These are phyloP conservation scores for Populus trichocarpa DNA, from an alignment of 441 rosid species.

Conservation along the genomic window DNA sequence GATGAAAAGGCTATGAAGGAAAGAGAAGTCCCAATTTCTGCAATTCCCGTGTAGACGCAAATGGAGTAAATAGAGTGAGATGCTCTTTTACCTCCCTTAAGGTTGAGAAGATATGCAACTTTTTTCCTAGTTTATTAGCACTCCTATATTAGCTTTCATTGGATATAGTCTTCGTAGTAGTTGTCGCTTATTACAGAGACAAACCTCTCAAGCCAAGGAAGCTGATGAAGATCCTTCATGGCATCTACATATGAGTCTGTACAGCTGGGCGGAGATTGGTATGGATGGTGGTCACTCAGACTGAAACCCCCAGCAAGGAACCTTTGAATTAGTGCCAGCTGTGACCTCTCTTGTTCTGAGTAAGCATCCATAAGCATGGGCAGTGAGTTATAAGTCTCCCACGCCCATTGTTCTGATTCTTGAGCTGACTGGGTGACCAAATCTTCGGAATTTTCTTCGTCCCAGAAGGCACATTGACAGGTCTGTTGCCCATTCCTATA, in stretches of 20 bases:
- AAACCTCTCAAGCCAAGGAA: slow-evolving; percentile 98
- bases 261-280: slow-evolving; percentile 87
- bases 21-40: slow-evolving; percentile 12
- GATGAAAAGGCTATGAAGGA: slow-evolving; percentile 11
- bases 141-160: slow-evolving; percentile 29
- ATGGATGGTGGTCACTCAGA: slow-evolving; percentile 74
- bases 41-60: slow-evolving; percentile 12
- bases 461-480: slow-evolving; percentile 92
- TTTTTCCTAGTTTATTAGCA: slow-evolving; percentile 15
- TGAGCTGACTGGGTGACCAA: slow-evolving; percentile 48
- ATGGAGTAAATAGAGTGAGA: slow-evolving; percentile 33
- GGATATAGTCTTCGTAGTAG: slow-evolving; percentile 76
- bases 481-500: slow-evolving; percentile 69
- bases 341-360: slow-evolving; percentile 93
- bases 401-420: slow-evolving; percentile 93
- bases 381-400: slow-evolving; percentile 82
- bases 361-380: slow-evolving; percentile 87
- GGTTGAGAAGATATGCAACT: slow-evolving; percentile 5
- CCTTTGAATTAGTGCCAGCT: slow-evolving; percentile 78
- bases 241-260: slow-evolving; percentile 82
- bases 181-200: slow-evolving; percentile 92
- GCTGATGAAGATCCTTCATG: slow-evolving; percentile 91
- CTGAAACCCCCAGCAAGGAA: slow-evolving; percentile 95
- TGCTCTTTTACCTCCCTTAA: slow-evolving; percentile 27
- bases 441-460: slow-evolving; percentile 55